Evolutionary conservation across 75 land plant species (phyloP).

Genomic region (Larix kaempferi): DNA sequence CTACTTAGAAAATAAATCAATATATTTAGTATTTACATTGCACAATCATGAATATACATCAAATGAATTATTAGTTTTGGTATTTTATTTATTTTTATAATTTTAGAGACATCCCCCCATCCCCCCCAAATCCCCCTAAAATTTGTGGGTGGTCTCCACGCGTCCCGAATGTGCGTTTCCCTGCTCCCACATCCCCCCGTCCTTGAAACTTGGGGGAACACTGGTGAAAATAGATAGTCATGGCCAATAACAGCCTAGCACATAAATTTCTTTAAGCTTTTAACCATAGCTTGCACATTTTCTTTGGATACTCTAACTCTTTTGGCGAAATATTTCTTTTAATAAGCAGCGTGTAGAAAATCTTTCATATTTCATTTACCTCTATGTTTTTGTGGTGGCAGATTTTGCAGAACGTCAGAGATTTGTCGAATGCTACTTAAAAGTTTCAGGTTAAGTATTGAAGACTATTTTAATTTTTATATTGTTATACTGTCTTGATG

Average conservation of each 20-base stretch:
- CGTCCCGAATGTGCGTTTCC: no score
- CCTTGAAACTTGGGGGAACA: no score
- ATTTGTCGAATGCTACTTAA: conserved; percentile 15
- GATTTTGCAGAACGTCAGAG: conserved; percentile 17
- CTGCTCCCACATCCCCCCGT: no score
- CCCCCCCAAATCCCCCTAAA: no score
- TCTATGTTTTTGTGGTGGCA: conserved; percentile 7
- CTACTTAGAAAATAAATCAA: no score
- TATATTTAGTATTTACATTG: no score
- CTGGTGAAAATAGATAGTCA: not conserved
- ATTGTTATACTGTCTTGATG: not conserved
- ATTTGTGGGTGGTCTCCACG: no score
- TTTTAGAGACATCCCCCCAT: no score
- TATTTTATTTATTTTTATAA: no score
- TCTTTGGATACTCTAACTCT: not conserved
- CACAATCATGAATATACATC: no score
- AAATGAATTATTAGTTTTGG: no score
- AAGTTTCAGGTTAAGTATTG: conserved; percentile 24
- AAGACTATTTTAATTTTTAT: conserved; percentile 1
- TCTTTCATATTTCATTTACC: not conserved
- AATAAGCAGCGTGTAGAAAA: not conserved
- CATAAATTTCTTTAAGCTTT: not conserved
- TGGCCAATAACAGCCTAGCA: not conserved
- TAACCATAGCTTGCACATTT: not conserved
- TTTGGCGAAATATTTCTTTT: not conserved